Conservation (phyloP, 768 basidiomycete species). For the Tulasnella sp. region DNA sequence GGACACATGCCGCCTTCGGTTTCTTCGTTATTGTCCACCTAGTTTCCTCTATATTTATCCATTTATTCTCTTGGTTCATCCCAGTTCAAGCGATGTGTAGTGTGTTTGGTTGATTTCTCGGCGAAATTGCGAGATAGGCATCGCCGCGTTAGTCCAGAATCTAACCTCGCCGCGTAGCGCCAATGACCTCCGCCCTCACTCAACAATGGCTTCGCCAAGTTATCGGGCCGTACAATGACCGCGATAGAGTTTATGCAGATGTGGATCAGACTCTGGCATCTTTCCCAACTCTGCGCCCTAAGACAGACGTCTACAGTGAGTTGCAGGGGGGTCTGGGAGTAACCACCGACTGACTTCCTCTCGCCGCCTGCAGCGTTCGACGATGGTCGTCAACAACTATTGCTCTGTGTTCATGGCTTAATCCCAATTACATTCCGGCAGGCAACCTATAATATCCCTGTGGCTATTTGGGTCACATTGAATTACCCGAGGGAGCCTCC, state of each 20-base stretch:
- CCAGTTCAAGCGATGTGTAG: not conserved
- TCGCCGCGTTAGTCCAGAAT: not conserved
- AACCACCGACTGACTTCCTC: not conserved
- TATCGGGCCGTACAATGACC: slow-evolving; percentile 57
- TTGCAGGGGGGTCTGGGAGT: slow-evolving; percentile 36
- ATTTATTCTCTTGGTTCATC: not conserved
- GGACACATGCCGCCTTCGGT: not conserved
- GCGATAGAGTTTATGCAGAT: slow-evolving; percentile 64
- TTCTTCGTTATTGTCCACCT: not conserved
- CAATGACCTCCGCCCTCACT: slow-evolving; percentile 34
- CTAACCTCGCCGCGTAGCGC: not conserved
- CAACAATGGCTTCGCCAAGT: slow-evolving; percentile 70
- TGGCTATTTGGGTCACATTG: slow-evolving; percentile 83
- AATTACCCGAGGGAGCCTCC: slow-evolving; percentile 86
- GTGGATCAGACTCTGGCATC: slow-evolving; percentile 61
- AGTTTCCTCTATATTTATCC: slow-evolving; percentile 13
- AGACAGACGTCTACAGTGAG: slow-evolving; percentile 78
- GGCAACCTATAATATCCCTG: slow-evolving; percentile 88
- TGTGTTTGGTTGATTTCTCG: not conserved
- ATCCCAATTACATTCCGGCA: slow-evolving; percentile 81
- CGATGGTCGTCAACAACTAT: slow-evolving; percentile 88
- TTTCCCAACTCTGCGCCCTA: slow-evolving; percentile 66
- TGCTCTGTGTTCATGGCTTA: slow-evolving; percentile 89
- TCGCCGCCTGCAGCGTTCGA: slow-evolving; percentile 70
- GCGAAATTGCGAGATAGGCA: not conserved